These are phyloP conservation scores for Nyssa sinensis DNA, from an alignment of 148 eudicot genomes.

Conservation along the genomic window DNA sequence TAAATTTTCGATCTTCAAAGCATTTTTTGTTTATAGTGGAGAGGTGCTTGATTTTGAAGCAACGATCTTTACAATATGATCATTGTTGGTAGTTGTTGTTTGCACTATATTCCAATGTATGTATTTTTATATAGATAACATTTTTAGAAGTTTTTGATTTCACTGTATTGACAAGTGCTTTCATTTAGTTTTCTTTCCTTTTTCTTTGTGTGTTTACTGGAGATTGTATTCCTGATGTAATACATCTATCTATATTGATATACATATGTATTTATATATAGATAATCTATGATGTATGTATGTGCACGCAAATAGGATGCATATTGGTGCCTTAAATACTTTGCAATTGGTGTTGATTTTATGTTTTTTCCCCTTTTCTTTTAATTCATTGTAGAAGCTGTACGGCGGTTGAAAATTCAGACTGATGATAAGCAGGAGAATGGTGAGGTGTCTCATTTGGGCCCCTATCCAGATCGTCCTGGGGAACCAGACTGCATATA, in stretches of 20 bases:
- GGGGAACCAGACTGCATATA: conserved; percentile 66
- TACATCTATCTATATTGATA: not conserved
- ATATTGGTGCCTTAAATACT: not conserved
- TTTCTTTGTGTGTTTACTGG: not conserved
- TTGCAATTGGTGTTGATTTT: conserved; percentile 14
- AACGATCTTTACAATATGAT: conserved; percentile 11
- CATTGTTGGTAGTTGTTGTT: not conserved
- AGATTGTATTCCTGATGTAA: not conserved
- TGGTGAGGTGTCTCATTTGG: conserved; percentile 12
- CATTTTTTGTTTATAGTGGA: not conserved
- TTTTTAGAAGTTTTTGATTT: conserved; percentile 9
- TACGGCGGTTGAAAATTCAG: conserved; percentile 36
- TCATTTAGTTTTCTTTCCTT: not conserved
- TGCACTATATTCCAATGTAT: not conserved
- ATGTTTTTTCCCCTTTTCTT: not conserved
- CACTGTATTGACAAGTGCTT: not conserved
- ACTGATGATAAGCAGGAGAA: conserved; percentile 18
- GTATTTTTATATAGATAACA: not conserved
- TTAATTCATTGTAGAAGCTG: conserved; percentile 29
- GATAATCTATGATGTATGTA: too few relatives aligned
- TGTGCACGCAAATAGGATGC: not conserved
- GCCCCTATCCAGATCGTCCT: conserved; percentile 55
- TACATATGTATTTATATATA: not conserved
- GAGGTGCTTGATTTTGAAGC: conserved; percentile 18
- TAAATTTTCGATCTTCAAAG: conserved; percentile 17